Conservation (phyloP, 306 rosid genomes). For the Sechiopsis laciniata region DNA sequence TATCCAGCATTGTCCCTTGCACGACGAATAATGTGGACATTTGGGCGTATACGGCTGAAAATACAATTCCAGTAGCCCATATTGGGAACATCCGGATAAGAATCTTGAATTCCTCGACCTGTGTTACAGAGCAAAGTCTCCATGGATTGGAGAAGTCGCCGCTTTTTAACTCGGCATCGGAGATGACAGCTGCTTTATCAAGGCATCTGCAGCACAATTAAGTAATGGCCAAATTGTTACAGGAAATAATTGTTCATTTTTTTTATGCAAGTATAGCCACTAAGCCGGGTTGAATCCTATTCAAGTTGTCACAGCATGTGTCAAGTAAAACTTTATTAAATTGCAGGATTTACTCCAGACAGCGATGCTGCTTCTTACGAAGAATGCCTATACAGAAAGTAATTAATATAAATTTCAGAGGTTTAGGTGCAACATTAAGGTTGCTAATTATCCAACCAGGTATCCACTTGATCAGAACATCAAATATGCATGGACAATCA, state of each 20-base stretch:
- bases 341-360: background rate
- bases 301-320: background rate
- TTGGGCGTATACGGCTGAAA: constrained; percentile 89
- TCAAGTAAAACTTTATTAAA: background rate
- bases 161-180: constrained; percentile 46
- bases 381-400: background rate
- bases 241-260: background rate
- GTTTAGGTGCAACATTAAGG: background rate
- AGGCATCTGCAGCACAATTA: constrained; percentile 57
- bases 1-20: constrained; percentile 86
- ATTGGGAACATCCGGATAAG: constrained; percentile 90
- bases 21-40: constrained; percentile 94
- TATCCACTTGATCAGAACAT: background rate
- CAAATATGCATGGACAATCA: background rate
- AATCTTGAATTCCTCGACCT: constrained; percentile 90
- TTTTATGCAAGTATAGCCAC: background rate
- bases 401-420: background rate
- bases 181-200: constrained; percentile 76
- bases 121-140: constrained; percentile 89
- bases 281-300: background rate
- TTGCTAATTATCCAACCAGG: constrained; percentile 9
- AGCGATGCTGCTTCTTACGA: background rate
- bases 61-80: constrained; percentile 86
- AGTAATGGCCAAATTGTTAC: background rate
- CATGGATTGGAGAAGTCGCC: constrained; percentile 63